phyloP scores from a whole-genome alignment of 1,284 basidiomycete genomes.

The Anthracocystis walkeri region DNA sequence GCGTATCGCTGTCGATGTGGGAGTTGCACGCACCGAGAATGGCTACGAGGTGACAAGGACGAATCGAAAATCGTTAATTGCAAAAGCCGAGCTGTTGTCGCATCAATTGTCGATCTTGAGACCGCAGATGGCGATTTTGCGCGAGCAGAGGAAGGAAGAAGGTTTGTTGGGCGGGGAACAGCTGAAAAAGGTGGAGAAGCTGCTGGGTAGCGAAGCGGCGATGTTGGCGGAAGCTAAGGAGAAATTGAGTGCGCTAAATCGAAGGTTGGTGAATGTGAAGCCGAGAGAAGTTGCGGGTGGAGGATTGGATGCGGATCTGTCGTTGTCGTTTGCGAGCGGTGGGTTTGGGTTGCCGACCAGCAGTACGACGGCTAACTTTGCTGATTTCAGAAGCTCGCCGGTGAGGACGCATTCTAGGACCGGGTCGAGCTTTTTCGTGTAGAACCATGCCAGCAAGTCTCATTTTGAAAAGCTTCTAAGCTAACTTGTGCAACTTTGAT shows the following conservation, averaged over 20 bases:
- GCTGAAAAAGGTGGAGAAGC: constrained; percentile 46
- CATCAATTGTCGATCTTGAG: constrained; percentile 51
- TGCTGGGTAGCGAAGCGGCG: constrained; percentile 44
- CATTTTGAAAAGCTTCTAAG: no score
- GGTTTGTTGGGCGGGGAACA: constrained; percentile 47
- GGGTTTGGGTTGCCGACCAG: constrained; percentile 28
- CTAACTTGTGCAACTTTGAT: no score
- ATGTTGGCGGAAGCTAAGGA: constrained; percentile 52
- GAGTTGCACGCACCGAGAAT: constrained; percentile 19
- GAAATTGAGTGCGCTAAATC: constrained; percentile 37
- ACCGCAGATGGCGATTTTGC: constrained; percentile 30
- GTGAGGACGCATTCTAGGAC: constrained; percentile 20
- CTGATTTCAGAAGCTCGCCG: constrained; percentile 17
- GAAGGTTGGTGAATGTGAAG: constrained; percentile 23
- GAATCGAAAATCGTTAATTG: constrained; percentile 27
- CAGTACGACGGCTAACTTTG: constrained; percentile 37
- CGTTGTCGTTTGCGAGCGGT: constrained; percentile 15
- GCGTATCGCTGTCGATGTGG: constrained; percentile 80
- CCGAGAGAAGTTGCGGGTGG: background rate
- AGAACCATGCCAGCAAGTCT: background rate
- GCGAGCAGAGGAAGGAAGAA: constrained; percentile 5
- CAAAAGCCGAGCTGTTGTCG: constrained; percentile 29
- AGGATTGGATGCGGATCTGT: constrained; percentile 14
- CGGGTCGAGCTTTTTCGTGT: constrained; percentile 25
- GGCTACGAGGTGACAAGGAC: constrained; percentile 28